A percentile compares a stretch with the other conserved stretches of the same genome.
phyloP scores from a whole-genome alignment of 2,329 filamentous ascomycete genomes.

The Ophiosphaerella narmari region DNA sequence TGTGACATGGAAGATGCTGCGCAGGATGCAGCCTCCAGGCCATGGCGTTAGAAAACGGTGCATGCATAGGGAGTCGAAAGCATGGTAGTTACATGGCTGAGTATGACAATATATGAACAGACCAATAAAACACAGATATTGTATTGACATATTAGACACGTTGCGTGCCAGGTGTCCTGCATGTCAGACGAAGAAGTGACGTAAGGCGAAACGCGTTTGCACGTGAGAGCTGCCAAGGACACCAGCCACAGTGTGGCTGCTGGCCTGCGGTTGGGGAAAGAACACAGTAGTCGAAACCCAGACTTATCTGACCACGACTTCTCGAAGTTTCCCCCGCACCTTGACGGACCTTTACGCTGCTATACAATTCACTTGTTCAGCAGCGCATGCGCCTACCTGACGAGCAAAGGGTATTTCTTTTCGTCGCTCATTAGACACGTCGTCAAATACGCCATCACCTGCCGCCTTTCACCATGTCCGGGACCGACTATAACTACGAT shows the following conservation, averaged over 20 bases:
- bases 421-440: conserved; percentile 20
- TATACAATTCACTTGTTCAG: conserved; percentile 15
- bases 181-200: too few species aligned
- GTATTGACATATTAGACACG: too few species aligned
- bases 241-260: conserved; percentile 26
- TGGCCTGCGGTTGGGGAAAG: conserved; percentile 27
- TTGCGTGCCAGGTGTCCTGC: too few species aligned
- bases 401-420: conserved; percentile 18
- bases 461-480: conserved; percentile 40
- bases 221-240: conserved; percentile 13
- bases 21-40: neutral
- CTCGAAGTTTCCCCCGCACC: conserved; percentile 31
- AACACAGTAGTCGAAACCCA: conserved; percentile 37
- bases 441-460: conserved; percentile 17
- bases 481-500: conserved; percentile 96
- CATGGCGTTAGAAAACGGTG: neutral
- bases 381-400: conserved; percentile 20
- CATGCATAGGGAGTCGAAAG: neutral
- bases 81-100: neutral
- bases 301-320: conserved; percentile 30
- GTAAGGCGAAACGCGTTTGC: neutral
- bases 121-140: neutral
- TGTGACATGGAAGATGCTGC: neutral
- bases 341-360: conserved; percentile 24
- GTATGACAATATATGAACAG: neutral